Evolutionary conservation across 2,329 filamentous ascomycete genomes (phyloP).

Genomic region (Leptodontidium sp.): DNA sequence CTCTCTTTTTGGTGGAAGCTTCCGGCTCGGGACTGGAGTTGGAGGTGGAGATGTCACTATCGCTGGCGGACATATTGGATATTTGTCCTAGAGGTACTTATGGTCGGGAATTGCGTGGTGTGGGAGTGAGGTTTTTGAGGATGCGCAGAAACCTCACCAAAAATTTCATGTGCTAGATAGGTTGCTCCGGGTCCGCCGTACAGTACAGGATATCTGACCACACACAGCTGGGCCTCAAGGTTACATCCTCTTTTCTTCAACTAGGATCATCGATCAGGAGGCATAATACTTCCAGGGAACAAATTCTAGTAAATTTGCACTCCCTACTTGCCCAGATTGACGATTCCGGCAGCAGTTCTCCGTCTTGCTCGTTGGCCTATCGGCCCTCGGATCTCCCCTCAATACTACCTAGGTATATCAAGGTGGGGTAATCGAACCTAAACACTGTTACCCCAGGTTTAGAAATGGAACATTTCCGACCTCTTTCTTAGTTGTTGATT

Average conservation of each 20-base stretch:
- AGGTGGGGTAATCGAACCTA: neutral
- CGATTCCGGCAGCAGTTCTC: neutral
- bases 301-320: neutral
- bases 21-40: conserved; percentile 6
- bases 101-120: conserved; percentile 33
- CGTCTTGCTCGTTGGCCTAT: neutral
- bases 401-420: neutral
- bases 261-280: neutral
- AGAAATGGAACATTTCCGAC: neutral
- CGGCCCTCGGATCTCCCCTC: conserved; percentile 5
- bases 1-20: conserved; percentile 33
- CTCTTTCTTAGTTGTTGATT: neutral
- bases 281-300: neutral
- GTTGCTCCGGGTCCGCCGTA: conserved; percentile 27
- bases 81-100: conserved; percentile 41
- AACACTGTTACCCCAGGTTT: neutral
- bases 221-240: no score
- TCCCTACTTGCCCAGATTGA: neutral
- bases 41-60: conserved; percentile 8
- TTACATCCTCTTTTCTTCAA: neutral
- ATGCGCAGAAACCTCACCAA: neutral
- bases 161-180: neutral
- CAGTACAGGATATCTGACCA: neutral
- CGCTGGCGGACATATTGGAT: conserved; percentile 34
- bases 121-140: conserved; percentile 2